Conservation (phyloP, 2,329 filamentous ascomycete genomes). For the Monosporascus sp. region DNA sequence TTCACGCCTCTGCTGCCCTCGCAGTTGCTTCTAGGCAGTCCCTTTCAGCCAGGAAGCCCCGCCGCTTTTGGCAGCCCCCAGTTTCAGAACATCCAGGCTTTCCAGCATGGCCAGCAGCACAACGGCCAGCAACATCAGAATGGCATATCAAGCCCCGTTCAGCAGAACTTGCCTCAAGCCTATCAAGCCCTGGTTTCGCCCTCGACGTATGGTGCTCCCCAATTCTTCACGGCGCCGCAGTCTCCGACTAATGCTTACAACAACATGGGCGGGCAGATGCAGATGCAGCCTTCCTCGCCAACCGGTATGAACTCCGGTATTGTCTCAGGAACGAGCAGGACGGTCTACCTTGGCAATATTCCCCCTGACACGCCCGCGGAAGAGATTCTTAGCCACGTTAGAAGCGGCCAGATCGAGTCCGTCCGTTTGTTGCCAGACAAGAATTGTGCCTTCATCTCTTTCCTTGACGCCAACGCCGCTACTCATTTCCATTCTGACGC, state of each 20-base stretch:
- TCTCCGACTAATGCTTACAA: constrained; percentile 77
- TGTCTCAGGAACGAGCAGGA: constrained; percentile 86
- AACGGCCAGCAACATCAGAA: constrained; percentile 38
- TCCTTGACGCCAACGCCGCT: constrained; percentile 93
- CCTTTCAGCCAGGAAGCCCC: constrained; percentile 92
- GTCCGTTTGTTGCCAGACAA: constrained; percentile 94
- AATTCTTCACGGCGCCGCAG: constrained; percentile 72
- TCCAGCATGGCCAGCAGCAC: constrained; percentile 57
- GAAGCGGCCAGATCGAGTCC: constrained; percentile 98
- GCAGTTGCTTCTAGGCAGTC: constrained; percentile 88
- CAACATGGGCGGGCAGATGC: constrained; percentile 54
- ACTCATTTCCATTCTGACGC: constrained; percentile 99
- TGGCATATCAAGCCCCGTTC: constrained; percentile 67
- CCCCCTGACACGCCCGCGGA: constrained; percentile 96
- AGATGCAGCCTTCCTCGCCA: constrained; percentile 63
- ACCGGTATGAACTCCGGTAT: constrained; percentile 73
- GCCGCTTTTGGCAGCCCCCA: constrained; percentile 85
- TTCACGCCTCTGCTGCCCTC: constrained; percentile 95
- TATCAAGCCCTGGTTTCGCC: constrained; percentile 85
- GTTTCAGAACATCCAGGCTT: constrained; percentile 78
- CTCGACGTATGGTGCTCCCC: constrained; percentile 72
- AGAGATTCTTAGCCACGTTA: constrained; percentile 92
- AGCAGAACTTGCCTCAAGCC: constrained; percentile 71
- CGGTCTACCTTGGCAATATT: constrained; percentile 96
- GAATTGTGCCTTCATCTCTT: constrained; percentile 99